Base-by-base conservation (phyloP, 441 rosid genomes). In the Populus hybrid region DNA sequence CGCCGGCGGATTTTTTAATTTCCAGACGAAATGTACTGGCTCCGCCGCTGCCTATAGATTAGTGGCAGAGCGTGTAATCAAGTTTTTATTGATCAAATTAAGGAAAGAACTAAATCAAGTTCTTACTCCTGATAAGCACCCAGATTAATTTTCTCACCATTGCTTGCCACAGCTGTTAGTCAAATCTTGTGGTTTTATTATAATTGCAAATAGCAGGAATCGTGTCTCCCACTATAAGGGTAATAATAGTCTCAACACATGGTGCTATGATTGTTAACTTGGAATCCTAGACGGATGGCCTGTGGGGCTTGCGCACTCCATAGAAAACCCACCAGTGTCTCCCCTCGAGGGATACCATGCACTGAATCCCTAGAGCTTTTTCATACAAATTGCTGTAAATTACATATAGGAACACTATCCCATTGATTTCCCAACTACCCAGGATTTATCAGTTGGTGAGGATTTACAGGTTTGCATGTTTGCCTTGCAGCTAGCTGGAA, bases 141-240 rank as follows among this genome's bases (percentile, higher is more conserved):
- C 56, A 4, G 18, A 45, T 45, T 45, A n/a, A n/a, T n/a, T n/a
- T 4, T 45, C 18, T 45, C 20, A 45, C 18, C 11, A 45, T 45
- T 45, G 56, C 11, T 45, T 45, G 5, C 6, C 16, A 45, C 18
- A 45, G 56, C 56, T 14, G 56, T 12, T 14, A 14, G 56, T 14
- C 56, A 45, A 3, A 1, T 0, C 20, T 0, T 45, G 56, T 11
- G 45, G 45, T 40, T 40, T 40, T 40, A 40, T 40, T 40, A 40
- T 40, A 12, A 45, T 45, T 45, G 56, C 56, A 24, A 50, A n/a
- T n/a, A 35, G 38, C 35, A 20, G 75, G 56, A 20, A 72, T 31
- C 20, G 65, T 72, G 75, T 72, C 75, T 72, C 64, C 75, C 75
- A 72, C 75, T 20, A 28, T 2, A 72, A 20, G 28, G 42, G 38